Evolutionary conservation across 2,329 filamentous ascomycete species (phyloP), one percentile per base, ranked within the genome.

Genomic region (Colletotrichum musae): DNA sequence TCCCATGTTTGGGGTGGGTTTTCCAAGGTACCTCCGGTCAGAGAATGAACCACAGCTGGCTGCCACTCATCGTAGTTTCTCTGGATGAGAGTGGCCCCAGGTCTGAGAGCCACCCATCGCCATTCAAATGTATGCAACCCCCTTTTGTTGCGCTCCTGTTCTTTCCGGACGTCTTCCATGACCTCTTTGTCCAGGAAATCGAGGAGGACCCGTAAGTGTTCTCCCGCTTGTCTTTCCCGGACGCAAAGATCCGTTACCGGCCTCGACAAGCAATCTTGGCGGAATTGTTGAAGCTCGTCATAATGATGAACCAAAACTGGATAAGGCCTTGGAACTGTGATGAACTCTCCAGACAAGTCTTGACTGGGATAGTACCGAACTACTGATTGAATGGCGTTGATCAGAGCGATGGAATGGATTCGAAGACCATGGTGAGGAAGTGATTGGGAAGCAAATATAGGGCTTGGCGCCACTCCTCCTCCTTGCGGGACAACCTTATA

Each of bases 121-220:
- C 73, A 28, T 5, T 74, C 72, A 13, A 62, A 77, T 0, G 74
- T 76, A 3, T 47, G 39, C 26, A 21, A 61, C 0, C 74, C 74
- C 16, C 62, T 51, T n/a, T 50, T 52, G 41, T 74, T 72, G 6
- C 74, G 47, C 6, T 75, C 71, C 21, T 48, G 56, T 51, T 77
- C 75, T 1, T 59, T 59, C 4, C 56, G 36, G 0, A 77, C 73
- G 1, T 54, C 65, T 10, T 51, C 21, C 75, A 77, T 77, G 4
- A 76, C 41, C 7, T 64, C 70, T 0, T 67, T 41, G 6, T 78
- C 75, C 3, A 78, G 45, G 24, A 74, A 77, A 1, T 65, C 18
- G 2, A 76, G 58, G 1, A 76, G 64, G 1, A 73, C 57, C 2
- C 6, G 15, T 1, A 76, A 28, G 26, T 75, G 71, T 2, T 72